A percentile compares a stretch with the other conserved stretches of the same genome.
Evolutionary conservation across 306 rosid genomes (phyloP).

Genomic region (Benincasa hispida): DNA sequence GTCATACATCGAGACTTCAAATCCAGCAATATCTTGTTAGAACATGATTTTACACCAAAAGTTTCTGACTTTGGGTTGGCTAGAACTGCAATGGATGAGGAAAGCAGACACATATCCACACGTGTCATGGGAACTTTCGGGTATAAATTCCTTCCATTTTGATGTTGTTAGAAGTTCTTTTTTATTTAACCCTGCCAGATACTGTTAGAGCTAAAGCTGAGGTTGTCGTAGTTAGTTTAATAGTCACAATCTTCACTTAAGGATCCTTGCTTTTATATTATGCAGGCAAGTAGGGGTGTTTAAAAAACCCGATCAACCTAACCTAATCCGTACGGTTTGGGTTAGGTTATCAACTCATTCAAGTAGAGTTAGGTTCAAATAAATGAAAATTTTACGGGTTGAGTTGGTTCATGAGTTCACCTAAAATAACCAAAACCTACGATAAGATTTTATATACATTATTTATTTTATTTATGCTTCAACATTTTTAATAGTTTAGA

Average conservation of each 20-base stretch:
- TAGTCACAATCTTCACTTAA: background rate
- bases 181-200: background rate
- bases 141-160: conserved; percentile 24
- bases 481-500: too few species aligned
- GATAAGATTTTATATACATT: too few species aligned
- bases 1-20: conserved; percentile 97
- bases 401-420: too few species aligned
- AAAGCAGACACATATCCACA: conserved; percentile 71
- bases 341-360: too few species aligned
- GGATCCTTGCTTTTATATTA: background rate
- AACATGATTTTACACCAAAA: conserved; percentile 85
- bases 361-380: too few species aligned
- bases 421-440: too few species aligned
- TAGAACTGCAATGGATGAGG: conserved; percentile 77
- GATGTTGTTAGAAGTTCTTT: background rate
- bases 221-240: background rate
- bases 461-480: too few species aligned
- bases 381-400: too few species aligned
- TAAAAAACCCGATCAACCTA: too few species aligned
- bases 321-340: too few species aligned
- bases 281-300: background rate
- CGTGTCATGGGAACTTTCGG: conserved; percentile 99
- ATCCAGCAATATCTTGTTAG: conserved; percentile 86
- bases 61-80: conserved; percentile 98
- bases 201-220: background rate